These are phyloP conservation scores for Phytophthora capsici DNA, from an alignment of 352 stramenopile genomes.

Conservation along the genomic window DNA sequence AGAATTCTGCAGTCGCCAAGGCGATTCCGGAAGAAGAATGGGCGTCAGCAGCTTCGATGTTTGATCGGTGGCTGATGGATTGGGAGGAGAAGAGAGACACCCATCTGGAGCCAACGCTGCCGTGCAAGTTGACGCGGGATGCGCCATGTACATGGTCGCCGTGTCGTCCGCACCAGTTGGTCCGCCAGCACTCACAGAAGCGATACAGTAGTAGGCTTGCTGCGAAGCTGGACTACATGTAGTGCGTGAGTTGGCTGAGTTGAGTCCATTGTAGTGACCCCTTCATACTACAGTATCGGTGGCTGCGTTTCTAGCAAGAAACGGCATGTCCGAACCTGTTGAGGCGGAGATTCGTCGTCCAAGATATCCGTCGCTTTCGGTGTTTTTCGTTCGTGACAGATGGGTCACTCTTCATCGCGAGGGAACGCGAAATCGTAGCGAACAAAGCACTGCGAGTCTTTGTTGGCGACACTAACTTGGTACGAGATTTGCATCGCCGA, in stretches of 20 bases:
- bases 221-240: constrained; percentile 2
- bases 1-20: constrained; percentile 17
- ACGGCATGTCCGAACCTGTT: no score
- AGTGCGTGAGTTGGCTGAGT: constrained; percentile 1
- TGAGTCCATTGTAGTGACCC: constrained; percentile 27
- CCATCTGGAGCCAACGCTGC: constrained; percentile 5
- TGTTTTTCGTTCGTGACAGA: constrained; percentile 8
- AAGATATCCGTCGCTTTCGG: constrained; percentile 14
- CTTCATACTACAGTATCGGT: constrained; percentile 5
- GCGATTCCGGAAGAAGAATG: constrained; percentile 29
- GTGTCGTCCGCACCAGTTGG: constrained; percentile 32
- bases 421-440: constrained; percentile 30
- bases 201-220: constrained; percentile 14
- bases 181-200: constrained; percentile 32
- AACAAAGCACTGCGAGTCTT: constrained; percentile 3
- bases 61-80: constrained; percentile 19
- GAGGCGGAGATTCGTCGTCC: no score
- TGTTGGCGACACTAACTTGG: constrained; percentile 7
- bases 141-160: constrained; percentile 27
- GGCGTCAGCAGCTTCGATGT: constrained; percentile 8
- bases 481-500: constrained; percentile 30
- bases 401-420: constrained; percentile 12
- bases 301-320: background rate
- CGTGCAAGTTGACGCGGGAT: constrained; percentile 19
- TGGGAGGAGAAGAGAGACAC: constrained; percentile 21